Conservation (phyloP, 1,139 yeast species). For the Tardiomyces depauwii region DNA sequence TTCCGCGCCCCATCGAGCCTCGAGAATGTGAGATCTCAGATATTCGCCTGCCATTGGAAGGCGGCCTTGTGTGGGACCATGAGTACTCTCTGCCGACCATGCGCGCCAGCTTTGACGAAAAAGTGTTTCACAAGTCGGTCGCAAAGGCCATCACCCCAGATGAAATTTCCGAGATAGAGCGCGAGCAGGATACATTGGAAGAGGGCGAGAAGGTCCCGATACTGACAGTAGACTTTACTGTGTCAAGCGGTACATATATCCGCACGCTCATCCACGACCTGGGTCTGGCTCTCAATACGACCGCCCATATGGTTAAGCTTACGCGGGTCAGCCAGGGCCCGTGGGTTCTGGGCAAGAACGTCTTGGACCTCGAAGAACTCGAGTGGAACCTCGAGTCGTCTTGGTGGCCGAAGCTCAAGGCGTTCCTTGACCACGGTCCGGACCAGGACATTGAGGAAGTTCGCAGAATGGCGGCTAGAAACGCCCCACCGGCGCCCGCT, state of each 20-base stretch:
- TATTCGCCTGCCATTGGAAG: slow-evolving; percentile 41
- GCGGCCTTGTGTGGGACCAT: slow-evolving; percentile 46
- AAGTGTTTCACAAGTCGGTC: slow-evolving; percentile 8
- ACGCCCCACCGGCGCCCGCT: background rate
- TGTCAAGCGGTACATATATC: slow-evolving; percentile 92
- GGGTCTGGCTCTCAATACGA: slow-evolving; percentile 69
- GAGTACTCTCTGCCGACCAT: slow-evolving; percentile 32
- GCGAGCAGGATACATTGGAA: background rate
- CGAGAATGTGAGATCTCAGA: slow-evolving; percentile 52
- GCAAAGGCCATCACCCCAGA: slow-evolving; percentile 24
- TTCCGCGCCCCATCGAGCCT: slow-evolving; percentile 71
- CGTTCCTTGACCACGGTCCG: slow-evolving; percentile 16
- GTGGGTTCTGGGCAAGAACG: slow-evolving; percentile 67
- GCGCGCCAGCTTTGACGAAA: slow-evolving; percentile 23
- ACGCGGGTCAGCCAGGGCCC: slow-evolving; percentile 67
- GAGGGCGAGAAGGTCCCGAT: slow-evolving; percentile 1
- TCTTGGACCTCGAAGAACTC: slow-evolving; percentile 57
- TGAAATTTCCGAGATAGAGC: slow-evolving; percentile 1
- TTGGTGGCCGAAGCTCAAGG: slow-evolving; percentile 35
- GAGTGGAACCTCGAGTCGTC: slow-evolving; percentile 42
- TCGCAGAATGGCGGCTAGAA: background rate
- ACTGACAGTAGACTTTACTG: slow-evolving; percentile 36
- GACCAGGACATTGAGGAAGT: background rate
- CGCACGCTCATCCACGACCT: slow-evolving; percentile 82
- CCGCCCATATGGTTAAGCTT: slow-evolving; percentile 84